Conservation (phyloP, 2,329 filamentous ascomycete species). For the Arthrobotrys sinensis region DNA sequence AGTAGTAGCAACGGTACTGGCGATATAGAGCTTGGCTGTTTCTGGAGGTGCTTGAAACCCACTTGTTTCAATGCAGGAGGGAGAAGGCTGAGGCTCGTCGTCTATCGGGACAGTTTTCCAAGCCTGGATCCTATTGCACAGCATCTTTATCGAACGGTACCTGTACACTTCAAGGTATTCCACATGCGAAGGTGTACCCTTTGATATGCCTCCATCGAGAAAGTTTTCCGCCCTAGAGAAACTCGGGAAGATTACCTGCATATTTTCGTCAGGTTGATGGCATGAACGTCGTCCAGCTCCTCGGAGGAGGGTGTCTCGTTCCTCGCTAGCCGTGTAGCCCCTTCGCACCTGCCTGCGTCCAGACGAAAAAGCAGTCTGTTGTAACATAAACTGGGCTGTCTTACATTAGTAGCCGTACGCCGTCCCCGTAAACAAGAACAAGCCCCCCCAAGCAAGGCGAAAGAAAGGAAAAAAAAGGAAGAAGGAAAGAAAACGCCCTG, state of each 20-base stretch:
- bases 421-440: slow-evolving; percentile 55
- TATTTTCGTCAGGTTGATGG: slow-evolving; percentile 42
- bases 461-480: slow-evolving; percentile 24
- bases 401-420: slow-evolving; percentile 60
- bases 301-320: slow-evolving; percentile 18
- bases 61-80: slow-evolving; percentile 44
- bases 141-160: background rate
- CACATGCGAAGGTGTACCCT: background rate
- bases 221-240: slow-evolving; percentile 19
- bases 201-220: slow-evolving; percentile 7
- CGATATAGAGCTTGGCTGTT: slow-evolving; percentile 50
- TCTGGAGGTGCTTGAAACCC: slow-evolving; percentile 49
- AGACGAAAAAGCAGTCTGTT: slow-evolving; percentile 34
- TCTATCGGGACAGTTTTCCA: slow-evolving; percentile 13
- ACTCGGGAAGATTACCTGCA: slow-evolving; percentile 38
- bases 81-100: slow-evolving; percentile 36
- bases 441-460: slow-evolving; percentile 39
- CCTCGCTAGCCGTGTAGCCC: slow-evolving; percentile 37
- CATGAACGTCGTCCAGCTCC: slow-evolving; percentile 25
- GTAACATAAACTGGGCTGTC: slow-evolving; percentile 57
- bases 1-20: slow-evolving; percentile 29
- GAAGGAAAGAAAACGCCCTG: slow-evolving; percentile 35
- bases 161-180: background rate
- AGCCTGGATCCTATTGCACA: background rate
- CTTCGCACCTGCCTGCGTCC: slow-evolving; percentile 52